Evolutionary conservation across 1,284 basidiomycete species (phyloP), one percentile per base, ranked within the genome.

Genomic region (Neolentinus lepideus): DNA sequence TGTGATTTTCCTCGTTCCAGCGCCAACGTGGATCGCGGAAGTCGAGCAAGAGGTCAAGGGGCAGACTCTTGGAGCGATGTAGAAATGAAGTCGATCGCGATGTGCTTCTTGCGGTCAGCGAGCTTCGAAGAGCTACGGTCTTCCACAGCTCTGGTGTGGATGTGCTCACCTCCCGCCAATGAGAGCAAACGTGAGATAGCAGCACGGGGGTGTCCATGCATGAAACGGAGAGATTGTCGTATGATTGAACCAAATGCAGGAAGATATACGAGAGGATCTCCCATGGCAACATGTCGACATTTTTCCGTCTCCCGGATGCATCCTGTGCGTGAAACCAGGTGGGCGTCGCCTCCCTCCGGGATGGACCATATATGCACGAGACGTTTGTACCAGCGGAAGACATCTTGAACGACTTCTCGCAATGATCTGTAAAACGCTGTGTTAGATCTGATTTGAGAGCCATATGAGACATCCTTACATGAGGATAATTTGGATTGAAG

Each of bases 21-120:
- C 78, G 68, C 80, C 80, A 82, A 11, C 63, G 61, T 0, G 75
- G 75, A 64, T 81, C 80, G 12, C 80, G 76, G 58, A 81, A 69
- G 61, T 83, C 81, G 59, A 82, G 70, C 43, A 73, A 64, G 31
- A 83, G 68, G 55, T 76, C 68, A 36, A 83, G 67, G 0, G 78
- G 73, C 53, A 67, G 65, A 12, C 60, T 57, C 25, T 67, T 67
- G 12, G 81, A 82, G 19, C 78, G 71, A 16, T 59, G 55, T 4
- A 81, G 62, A 62, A 69, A 78, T 16, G 70, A 57, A 1, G 65
- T 52, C 6, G 71, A 64, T 33, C 72, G 72, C 11, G 62, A 56
- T 1, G 76, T 57, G 2, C 68, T 65, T 1, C 78, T 79, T 54
- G 69, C 70, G 3, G 72, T 74, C 54, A 80, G 65, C 36, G 66